Base-by-base conservation (phyloP, 768 basidiomycete genomes). In the Rhodotorula babjevae region DNA sequence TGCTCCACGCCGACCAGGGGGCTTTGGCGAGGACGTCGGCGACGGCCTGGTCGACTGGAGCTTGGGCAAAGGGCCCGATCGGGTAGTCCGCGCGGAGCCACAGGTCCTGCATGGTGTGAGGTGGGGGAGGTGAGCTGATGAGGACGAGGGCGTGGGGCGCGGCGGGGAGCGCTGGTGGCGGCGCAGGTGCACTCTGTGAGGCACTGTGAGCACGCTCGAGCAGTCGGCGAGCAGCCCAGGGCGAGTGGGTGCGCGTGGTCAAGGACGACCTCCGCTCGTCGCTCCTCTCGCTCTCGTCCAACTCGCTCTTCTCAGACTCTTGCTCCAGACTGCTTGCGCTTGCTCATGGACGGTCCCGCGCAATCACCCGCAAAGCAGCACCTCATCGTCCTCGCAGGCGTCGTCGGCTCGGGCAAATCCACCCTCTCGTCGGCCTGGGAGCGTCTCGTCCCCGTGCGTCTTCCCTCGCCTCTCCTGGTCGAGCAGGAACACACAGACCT, bases 21-120 rank as follows among this genome's bases (percentile, higher is more conserved):
- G 59, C 59, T 16, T 70, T 72, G 15, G 68, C 68, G 40, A 76
- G 71, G 15, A 76, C 68, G n/a, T 76, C 75, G 1, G 71, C 71
- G 55, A 76, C 65, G 14, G 66, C 68, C 50, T 76, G 75, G 10
- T 72, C 66, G 46, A 50, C 14, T 6, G 75, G 75, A 15, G 65
- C 65, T 4, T 49, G 15, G 0, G 53, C 16, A 44, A 72, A 72
- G 9, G 75, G 65, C 1, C 71, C 71, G 33, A 76, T 21, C 19
- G 67, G 65, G 44, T 65, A 67, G 31, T 52, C 58, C 1, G 59
- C 67, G 50, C 61, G 69, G 59, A 76, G 65, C 75, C 75, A 76
- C 21, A 73, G 21, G 40, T 76, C 65, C 3, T 9, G 18, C 69
- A 72, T 72, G 21, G 44, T 18, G 44, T 7, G 44, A 46, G 44